Base-by-base conservation (phyloP, 768 basidiomycete species). In the Tricholomella constricta region DNA sequence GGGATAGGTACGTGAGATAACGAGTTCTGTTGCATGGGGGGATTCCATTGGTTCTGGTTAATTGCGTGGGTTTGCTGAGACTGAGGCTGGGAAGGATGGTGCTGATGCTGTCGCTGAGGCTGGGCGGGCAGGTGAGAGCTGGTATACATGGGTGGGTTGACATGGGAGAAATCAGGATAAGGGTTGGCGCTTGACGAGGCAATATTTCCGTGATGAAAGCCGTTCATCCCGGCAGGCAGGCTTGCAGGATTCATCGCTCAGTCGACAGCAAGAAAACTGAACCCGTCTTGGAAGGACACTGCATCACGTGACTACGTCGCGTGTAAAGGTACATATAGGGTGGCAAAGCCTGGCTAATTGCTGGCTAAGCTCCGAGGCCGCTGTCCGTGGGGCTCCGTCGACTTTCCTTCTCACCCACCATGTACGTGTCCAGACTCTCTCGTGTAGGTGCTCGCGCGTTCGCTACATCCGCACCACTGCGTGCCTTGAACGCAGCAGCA, bases 401-500 rank as follows among this genome's bases (percentile, higher is more conserved):
- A 31, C 20, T 31, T 40, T 26, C 19, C 50, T 45, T 22, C 48
- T 55, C 31, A 12, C 55, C 40, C 38, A 54, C 50, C 43, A 76
- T 75, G 73, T 62, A 66, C 23, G 37, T 73, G 22, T 62, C 65
- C 26, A 64, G 65, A 40, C 57, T 76, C 17, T 64, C 44, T 58
- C 68, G 46, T 59, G 57, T 34, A 51, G 68, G 32, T 54, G 63
- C 61, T 45, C 70, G 73, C 43, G 52, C 65, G 36, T 72, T 85
- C 48, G 74, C 81, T 36, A 75, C 79, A 4, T 80, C 84, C 0
- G 63, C 74, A 0, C 65, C 78, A n/a, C 60, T 73, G 29, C 70
- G 66, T 22, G 76, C 81, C 2, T 70, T 92, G 49, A 81, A 75
- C 56, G 71, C 81, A 12, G 56, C 76, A 10, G 86, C 85, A 19